Conservation (phyloP, 306 rosid species). For the Cucurbita argyrosperma region DNA sequence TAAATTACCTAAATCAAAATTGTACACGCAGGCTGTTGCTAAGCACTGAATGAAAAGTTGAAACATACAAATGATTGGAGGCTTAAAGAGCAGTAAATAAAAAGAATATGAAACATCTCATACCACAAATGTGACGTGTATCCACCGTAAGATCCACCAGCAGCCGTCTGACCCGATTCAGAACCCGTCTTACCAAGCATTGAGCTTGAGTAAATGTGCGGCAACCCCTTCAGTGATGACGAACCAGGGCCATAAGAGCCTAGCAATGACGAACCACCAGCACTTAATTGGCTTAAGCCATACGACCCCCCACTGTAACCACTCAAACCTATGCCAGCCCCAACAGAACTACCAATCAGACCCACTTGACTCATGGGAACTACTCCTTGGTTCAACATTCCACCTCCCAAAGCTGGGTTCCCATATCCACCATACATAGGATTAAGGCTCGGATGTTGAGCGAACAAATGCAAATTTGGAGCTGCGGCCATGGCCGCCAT, state of each 20-base stretch:
- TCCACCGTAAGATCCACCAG: constrained; percentile 18
- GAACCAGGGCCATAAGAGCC: constrained; percentile 10
- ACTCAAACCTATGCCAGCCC: constrained; percentile 11
- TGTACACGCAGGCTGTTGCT: no score
- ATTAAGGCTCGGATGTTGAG: constrained; percentile 16
- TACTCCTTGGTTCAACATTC: constrained; percentile 14
- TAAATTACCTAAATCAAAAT: not conserved
- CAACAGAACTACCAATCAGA: constrained; percentile 15
- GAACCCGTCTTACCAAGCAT: constrained; percentile 16
- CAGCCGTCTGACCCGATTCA: constrained; percentile 13
- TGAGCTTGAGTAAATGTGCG: constrained; percentile 14
- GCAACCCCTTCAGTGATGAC: constrained; percentile 10
- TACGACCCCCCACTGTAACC: constrained; percentile 8
- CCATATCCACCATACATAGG: constrained; percentile 12
- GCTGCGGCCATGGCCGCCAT: constrained; percentile 12
- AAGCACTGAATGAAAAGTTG: not conserved
- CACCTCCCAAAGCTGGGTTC: constrained; percentile 13
- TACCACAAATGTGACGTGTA: constrained; percentile 31
- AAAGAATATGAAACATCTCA: constrained; percentile 11
- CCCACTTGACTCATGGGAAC: constrained; percentile 19
- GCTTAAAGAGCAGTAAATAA: not conserved
- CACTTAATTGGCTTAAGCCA: constrained; percentile 9
- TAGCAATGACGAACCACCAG: not conserved
- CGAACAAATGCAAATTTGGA: constrained; percentile 15
- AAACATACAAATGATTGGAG: not conserved